These are phyloP conservation scores for Metarhizium anisopliae DNA, from an alignment of 2,329 filamentous ascomycete species.

Conservation along the genomic window DNA sequence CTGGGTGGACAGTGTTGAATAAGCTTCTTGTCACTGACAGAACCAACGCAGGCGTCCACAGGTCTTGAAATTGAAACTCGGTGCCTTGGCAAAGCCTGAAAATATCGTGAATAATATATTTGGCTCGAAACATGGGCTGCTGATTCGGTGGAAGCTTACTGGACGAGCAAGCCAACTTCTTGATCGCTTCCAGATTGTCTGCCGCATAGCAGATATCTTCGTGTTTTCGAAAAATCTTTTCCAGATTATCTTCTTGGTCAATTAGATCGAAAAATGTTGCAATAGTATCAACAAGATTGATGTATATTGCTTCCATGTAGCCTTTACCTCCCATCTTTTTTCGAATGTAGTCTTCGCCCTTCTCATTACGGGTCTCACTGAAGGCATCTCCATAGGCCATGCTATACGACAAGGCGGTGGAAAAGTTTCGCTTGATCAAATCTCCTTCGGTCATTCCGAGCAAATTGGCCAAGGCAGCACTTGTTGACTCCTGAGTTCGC, in stretches of 20 bases:
- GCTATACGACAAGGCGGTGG: constrained; percentile 73
- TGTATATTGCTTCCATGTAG: constrained; percentile 54
- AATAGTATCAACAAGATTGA: constrained; percentile 68
- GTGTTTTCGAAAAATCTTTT: constrained; percentile 55
- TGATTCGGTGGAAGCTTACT: constrained; percentile 64
- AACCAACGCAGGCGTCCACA: constrained; percentile 72
- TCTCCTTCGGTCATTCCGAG: constrained; percentile 45
- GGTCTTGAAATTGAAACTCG: constrained; percentile 49
- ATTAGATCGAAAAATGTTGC: constrained; percentile 68
- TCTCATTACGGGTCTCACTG: constrained; percentile 29
- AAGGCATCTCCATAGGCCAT: constrained; percentile 49
- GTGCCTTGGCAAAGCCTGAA: constrained; percentile 68
- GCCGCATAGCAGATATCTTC: constrained; percentile 51
- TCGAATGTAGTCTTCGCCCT: constrained; percentile 58
- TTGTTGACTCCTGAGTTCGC: constrained; percentile 60
- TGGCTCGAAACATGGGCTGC: constrained; percentile 78
- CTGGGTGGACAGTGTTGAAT: constrained; percentile 71
- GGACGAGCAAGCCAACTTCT: constrained; percentile 55
- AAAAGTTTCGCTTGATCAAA: constrained; percentile 61
- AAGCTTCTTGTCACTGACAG: constrained; percentile 68
- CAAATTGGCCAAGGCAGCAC: constrained; percentile 48
- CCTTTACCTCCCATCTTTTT: constrained; percentile 58
- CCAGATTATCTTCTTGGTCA: constrained; percentile 66
- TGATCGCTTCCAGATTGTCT: constrained; percentile 60
- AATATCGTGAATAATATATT: constrained; percentile 66